These are phyloP conservation scores for Lipomyces chichibuensis DNA, from an alignment of 805 yeast genomes.

Conservation along the genomic window DNA sequence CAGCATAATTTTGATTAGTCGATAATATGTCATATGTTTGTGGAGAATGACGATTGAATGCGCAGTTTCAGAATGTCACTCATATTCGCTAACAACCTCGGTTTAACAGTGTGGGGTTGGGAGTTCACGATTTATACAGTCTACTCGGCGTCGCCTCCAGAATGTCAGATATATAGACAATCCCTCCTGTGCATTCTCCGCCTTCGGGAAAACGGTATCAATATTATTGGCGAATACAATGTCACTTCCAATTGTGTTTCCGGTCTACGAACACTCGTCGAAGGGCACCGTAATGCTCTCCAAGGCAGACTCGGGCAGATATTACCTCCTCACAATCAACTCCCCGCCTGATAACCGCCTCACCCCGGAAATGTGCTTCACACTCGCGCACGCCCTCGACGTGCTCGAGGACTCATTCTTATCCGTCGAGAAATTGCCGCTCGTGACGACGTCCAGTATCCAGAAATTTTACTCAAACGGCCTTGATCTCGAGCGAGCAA, in stretches of 20 bases:
- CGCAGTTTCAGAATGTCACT: too few species aligned
- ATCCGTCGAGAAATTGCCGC: slow-evolving; percentile 40
- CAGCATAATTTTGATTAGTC: neutral
- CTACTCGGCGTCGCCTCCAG: too few species aligned
- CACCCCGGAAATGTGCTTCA: slow-evolving; percentile 42
- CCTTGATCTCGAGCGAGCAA: slow-evolving; percentile 45
- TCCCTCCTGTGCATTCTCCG: too few species aligned
- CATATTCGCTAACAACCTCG: neutral
- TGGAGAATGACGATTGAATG: neutral
- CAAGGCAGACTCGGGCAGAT: slow-evolving; percentile 34
- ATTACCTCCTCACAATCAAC: slow-evolving; percentile 43
- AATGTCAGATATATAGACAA: too few species aligned
- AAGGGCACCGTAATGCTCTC: slow-evolving; percentile 22
- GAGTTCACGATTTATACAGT: too few species aligned
- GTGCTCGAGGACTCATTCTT: slow-evolving; percentile 38
- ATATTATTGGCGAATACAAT: neutral
- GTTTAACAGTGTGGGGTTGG: neutral
- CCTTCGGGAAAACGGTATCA: neutral
- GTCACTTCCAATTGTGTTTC: slow-evolving; percentile 14
- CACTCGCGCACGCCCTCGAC: slow-evolving; percentile 44
- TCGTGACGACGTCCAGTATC: slow-evolving; percentile 45
- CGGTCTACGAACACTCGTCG: slow-evolving; percentile 10
- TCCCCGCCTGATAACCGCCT: slow-evolving; percentile 47
- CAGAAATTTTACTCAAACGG: slow-evolving; percentile 49
- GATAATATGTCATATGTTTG: neutral